Evolutionary conservation across 108 stramenopile species (phyloP), one percentile per base, ranked within the genome.

Genomic region (Fragilariopsis cylindrus): DNA sequence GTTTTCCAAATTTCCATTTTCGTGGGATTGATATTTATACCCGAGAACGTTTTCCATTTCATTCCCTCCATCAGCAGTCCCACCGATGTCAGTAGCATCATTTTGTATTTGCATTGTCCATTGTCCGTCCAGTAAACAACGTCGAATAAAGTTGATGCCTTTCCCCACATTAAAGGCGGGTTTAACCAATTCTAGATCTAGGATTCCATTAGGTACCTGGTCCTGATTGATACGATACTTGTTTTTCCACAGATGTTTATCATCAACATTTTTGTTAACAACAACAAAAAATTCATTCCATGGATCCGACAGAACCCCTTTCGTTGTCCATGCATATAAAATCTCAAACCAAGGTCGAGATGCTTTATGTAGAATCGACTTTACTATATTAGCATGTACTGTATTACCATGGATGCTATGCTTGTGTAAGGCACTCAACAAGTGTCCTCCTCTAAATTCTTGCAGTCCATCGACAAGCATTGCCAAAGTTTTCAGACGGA

Each of bases 61-160:
- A 15, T 69, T 66, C 41, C 21, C 13, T 13, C 13, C 50, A 52
- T 52, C 50, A 52, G 58, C 30, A 60, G 58, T 60, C 5, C 21
- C 58, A 64, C 78, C 44, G 6, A 58, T 46, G 7, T 46, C 69
- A 13, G 44, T 5, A 70, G 47, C 47, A 6, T 6, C 44, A 15
- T 16, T 30, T 48, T 30, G 48, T 0, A 81, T n/a, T 15, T 77
- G 47, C 57, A 93, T 77, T 30, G 84, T 83, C 92, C 92, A 93
- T 48, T 84, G 84, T 19, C 70, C 73, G 70, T 94, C 91, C 66
- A 78, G 47, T n/a, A 94, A 75, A 85, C 91, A 94, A 39, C 73
- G 66, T 15, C 96, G 87, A 69, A 99, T 88, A 57, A 98, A 99
- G 77, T 98, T 99, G 67, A 99, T 96, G 18, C 95, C 93, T 78